Base-by-base conservation (phyloP, 805 yeast species). In the Metschnikowia proteae region DNA sequence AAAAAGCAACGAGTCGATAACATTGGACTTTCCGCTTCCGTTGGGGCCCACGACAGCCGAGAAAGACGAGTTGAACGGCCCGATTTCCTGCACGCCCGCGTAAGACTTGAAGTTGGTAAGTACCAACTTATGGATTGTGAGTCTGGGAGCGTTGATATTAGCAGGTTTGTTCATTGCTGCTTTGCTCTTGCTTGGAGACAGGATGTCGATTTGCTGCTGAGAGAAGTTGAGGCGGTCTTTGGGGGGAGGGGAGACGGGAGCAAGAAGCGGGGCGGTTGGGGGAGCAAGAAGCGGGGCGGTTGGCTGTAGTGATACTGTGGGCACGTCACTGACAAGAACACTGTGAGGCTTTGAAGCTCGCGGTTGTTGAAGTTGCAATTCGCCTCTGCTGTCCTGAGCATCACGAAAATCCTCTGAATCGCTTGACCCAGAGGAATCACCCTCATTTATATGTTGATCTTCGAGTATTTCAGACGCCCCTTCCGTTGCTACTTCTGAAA, bases 21-120 rank as follows among this genome's bases (percentile, higher is more conserved):
- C 97, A 62, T 95, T 94, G 11, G 98, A 91, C 67, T 94, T 94
- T 2, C 99, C 99, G 9, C 96, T 86, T 6, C 99, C 99, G 65
- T 94, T 94, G 4, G 99, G 99, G 0, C 99, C 99, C 10, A 94
- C 97, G 8, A 94, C 96, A 0, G 99, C 98, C 8, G 96, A 88
- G 61, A 94, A 95, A 4, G 95, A 88, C 33, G 91, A 70, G 59
- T 94, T 86, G 66, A 94, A 94, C 0, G 99, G 99, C 0, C 99
- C 99, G 44, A 94, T 87, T 5, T 81, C 80, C 68, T 94, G 98
- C 13, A 77, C 71, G 0, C 99, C 99, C 0, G 97, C 98, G 63
- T 94, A 94, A 0, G 97, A 90, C 63, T 94, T 94, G 78, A 94
- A 94, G 63, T 94, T 86, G 1, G 84, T 83, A 37, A 95, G 73